Evolutionary conservation across 176 grass and related monocot genomes (phyloP), one percentile per base, ranked within the genome.

Genomic region (Calamus simplicifolius): DNA sequence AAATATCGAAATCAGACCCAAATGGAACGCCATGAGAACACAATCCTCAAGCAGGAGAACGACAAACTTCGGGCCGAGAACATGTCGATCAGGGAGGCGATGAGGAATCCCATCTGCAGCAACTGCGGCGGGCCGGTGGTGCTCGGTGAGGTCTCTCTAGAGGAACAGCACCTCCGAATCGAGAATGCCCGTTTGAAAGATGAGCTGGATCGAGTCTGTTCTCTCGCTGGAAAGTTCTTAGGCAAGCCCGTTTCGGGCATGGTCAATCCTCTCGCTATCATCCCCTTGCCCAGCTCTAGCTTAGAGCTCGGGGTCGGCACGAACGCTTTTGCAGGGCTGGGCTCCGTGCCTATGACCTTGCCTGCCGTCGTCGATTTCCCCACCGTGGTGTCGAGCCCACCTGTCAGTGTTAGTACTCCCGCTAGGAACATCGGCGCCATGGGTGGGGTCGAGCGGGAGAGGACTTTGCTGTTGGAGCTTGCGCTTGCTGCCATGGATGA

Each of bases 1-100:
- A 23, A 43, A 43, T 43, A 43, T 43, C 5, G 35, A 43, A 43
- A 43, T 43, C 50, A 98, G 93, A 89, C 54, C 25, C 81, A 83
- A 65, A 16, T 85, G 61, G 79, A 89, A 63, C 57, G 77, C 49
- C 67, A 83, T 23, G 88, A 92, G 69, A 98, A 98, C 73, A 64
- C 73, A 57, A 74, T 76, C 48, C 65, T 98, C 59, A 76, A 58
- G 58, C 73, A 79, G 51, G 84, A 98, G 72, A 98, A 98, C 57
- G 88, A 92, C 60, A 89, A 71, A 62, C 66, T 98, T 61, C 84
- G 81, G 10, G 73, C 81, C 23, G 93, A 92, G 78, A 98, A 98
- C 76, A 0, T 68, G 51, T 67, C 87, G 12, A 76, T 98, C 51
- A 72, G 79, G 52, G 84, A 76, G 56, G 81, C 69, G 4, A 62